Conservation (phyloP, 345 rosid species). For the Brassica nigra region DNA sequence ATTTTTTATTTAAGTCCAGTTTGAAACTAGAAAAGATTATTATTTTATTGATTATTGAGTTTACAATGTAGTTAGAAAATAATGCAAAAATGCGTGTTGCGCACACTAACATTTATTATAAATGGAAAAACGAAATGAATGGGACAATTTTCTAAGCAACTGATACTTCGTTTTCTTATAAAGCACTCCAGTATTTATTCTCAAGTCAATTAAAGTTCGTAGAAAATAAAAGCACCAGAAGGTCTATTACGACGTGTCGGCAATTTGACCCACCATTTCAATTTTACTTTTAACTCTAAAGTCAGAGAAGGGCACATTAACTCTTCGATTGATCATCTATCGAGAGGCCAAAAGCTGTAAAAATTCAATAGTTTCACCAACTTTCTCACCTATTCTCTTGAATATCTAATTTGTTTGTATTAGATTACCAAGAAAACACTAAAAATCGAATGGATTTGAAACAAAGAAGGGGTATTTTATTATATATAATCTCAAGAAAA, state of each 20-base stretch:
- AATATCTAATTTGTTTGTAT: neutral
- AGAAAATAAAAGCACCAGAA: neutral
- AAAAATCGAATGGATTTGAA: neutral
- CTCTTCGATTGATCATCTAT: neutral
- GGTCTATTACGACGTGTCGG: conserved; percentile 8
- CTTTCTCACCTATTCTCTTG: conserved; percentile 9
- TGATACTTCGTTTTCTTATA: conserved; percentile 9
- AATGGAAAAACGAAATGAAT: conserved; percentile 5
- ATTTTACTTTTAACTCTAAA: conserved; percentile 5
- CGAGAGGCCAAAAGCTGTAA: conserved; percentile 1
- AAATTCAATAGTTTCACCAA: neutral
- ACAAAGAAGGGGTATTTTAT: neutral
- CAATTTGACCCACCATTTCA: conserved; percentile 18
- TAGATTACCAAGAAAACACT: too few species aligned
- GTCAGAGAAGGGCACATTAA: conserved; percentile 7
- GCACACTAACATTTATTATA: conserved; percentile 6
- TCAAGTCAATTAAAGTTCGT: conserved; percentile 27
- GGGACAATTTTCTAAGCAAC: conserved; percentile 23
- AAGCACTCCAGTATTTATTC: conserved; percentile 27
- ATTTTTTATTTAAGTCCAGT: too few species aligned
- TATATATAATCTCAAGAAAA: too few species aligned
- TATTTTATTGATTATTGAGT: neutral
- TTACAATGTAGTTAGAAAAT: neutral
- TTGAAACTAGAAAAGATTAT: too few species aligned
- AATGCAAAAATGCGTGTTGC: conserved; percentile 19